phyloP scores from a whole-genome alignment of 768 basidiomycete species.

The Serpula lacrymans region DNA sequence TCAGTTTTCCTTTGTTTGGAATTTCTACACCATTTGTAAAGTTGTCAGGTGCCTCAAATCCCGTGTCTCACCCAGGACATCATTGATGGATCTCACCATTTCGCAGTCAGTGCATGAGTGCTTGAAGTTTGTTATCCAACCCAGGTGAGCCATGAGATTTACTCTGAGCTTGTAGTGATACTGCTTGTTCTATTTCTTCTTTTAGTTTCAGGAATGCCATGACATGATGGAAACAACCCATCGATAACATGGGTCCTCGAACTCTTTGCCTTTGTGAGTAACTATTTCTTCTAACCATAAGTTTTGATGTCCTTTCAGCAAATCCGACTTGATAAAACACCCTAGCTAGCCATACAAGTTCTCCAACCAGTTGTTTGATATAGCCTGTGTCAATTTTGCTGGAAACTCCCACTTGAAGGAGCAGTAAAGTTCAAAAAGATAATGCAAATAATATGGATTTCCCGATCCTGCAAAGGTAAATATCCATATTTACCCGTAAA shows the following conservation, averaged over 20 bases:
- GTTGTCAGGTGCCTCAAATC: background rate
- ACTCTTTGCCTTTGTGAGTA: constrained; percentile 18
- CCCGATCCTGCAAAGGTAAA: constrained; percentile 22
- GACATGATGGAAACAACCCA: constrained; percentile 22
- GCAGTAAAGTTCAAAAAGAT: constrained; percentile 24
- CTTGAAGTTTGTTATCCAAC: background rate
- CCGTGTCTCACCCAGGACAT: background rate
- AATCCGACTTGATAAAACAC: constrained; percentile 23
- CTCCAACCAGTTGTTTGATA: constrained; percentile 28
- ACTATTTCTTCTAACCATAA: constrained; percentile 27
- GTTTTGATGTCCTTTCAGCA: constrained; percentile 28
- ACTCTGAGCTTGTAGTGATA: background rate
- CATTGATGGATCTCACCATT: background rate
- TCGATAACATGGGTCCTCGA: constrained; percentile 17
- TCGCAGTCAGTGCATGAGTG: background rate
- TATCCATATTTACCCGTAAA: no score
- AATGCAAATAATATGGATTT: constrained; percentile 23
- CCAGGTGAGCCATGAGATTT: background rate
- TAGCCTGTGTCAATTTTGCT: constrained; percentile 11
- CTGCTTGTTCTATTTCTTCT: constrained; percentile 14
- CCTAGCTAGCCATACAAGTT: constrained; percentile 20
- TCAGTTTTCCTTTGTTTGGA: background rate
- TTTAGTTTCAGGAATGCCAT: constrained; percentile 17
- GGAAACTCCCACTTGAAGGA: constrained; percentile 22
- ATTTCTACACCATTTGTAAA: background rate